phyloP scores from a whole-genome alignment of 768 basidiomycete species.

The Lactarius hengduanensis region DNA sequence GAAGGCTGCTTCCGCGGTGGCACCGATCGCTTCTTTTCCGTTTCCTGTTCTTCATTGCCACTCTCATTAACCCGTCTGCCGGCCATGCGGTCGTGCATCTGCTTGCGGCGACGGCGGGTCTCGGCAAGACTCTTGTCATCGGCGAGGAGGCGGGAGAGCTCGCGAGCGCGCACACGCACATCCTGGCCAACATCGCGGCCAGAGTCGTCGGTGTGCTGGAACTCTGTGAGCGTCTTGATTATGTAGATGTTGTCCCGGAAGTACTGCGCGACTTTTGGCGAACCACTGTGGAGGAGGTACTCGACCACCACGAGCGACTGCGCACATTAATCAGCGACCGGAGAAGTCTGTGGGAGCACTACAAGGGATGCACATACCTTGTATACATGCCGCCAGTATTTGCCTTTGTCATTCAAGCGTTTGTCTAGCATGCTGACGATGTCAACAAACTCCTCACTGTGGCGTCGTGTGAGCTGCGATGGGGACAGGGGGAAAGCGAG shows the following conservation, averaged over 20 bases:
- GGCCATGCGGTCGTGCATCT: conserved; percentile 91
- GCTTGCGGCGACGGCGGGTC: conserved; percentile 72
- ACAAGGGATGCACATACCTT: conserved; percentile 55
- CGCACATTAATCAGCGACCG: not conserved
- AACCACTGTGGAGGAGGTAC: conserved; percentile 90
- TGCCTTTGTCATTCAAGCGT: conserved; percentile 95
- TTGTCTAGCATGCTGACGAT: conserved; percentile 99
- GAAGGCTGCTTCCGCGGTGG: conserved; percentile 32
- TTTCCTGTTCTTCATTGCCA: conserved; percentile 35
- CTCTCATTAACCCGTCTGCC: conserved; percentile 41
- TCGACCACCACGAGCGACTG: conserved; percentile 88
- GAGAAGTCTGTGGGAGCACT: not conserved
- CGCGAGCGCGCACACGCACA: conserved; percentile 93
- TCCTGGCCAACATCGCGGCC: conserved; percentile 94
- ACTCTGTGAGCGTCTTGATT: conserved; percentile 97
- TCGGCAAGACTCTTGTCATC: conserved; percentile 78
- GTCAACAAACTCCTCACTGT: conserved; percentile 88
- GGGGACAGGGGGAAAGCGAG: conserved; percentile 30
- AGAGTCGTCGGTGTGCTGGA: conserved; percentile 91
- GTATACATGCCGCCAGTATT: conserved; percentile 99
- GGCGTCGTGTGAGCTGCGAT: not conserved
- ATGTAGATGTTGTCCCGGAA: conserved; percentile 95
- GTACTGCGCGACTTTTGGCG: conserved; percentile 94
- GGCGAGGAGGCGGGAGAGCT: conserved; percentile 86
- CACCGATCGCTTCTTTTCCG: conserved; percentile 2